Evolutionary conservation across 1,139 yeast genomes (phyloP).

Genomic region (Zhuliangozyma parablackwelliae): DNA sequence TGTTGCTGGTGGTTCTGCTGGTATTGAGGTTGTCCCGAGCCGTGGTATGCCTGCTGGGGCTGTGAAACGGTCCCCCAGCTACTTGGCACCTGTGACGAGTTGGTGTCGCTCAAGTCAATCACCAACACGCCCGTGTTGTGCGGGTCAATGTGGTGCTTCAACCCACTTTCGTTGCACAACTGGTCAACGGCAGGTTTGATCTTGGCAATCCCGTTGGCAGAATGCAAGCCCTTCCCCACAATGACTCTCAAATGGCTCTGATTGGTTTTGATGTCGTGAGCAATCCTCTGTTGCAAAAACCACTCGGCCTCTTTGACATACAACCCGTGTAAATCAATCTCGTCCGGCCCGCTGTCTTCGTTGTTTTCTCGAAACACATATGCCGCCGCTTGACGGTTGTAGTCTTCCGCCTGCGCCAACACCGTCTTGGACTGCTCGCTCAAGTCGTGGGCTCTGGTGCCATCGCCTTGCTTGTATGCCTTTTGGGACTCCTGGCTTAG

Average conservation of each 20-base stretch:
- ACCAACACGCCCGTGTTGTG: constrained; percentile 78
- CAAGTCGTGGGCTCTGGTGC: constrained; percentile 64
- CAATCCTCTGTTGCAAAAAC: constrained; percentile 67
- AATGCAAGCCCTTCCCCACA: constrained; percentile 93
- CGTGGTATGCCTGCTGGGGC: constrained; percentile 26
- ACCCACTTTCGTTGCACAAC: constrained; percentile 61
- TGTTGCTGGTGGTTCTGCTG: constrained; percentile 20
- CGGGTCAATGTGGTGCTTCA: constrained; percentile 58
- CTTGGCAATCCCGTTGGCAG: constrained; percentile 77
- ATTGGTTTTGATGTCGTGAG: constrained; percentile 56
- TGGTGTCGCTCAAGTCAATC: constrained; percentile 50
- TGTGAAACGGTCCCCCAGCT: constrained; percentile 39
- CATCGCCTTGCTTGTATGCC: constrained; percentile 74
- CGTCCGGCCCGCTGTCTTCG: constrained; percentile 76
- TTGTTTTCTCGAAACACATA: constrained; percentile 87
- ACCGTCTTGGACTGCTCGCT: constrained; percentile 66
- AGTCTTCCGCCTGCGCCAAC: constrained; percentile 57
- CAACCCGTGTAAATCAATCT: constrained; percentile 90
- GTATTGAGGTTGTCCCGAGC: constrained; percentile 24
- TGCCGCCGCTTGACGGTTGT: constrained; percentile 80
- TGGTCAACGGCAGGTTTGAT: constrained; percentile 85
- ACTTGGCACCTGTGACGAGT: constrained; percentile 44
- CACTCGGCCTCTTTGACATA: constrained; percentile 85
- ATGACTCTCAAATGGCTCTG: constrained; percentile 63
- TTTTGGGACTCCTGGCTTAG: constrained; percentile 66